Conservation (phyloP, 2,329 filamentous ascomycete genomes). For the Neofusicoccum ribis region DNA sequence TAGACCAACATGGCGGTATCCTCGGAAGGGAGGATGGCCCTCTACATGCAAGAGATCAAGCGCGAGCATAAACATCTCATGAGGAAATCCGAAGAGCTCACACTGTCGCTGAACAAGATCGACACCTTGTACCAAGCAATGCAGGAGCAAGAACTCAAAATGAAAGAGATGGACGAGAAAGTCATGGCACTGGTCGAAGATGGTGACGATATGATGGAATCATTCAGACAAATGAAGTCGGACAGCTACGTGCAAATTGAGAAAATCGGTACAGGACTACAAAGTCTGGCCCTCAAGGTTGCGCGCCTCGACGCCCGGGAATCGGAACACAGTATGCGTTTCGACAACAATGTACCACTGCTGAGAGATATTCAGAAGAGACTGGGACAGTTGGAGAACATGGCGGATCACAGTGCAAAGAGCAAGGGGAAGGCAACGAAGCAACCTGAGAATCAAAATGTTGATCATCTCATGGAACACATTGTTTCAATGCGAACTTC, state of each 20-base stretch:
- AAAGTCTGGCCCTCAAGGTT: conserved; percentile 20
- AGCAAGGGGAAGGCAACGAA: neutral
- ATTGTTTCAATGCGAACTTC: neutral
- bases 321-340: neutral
- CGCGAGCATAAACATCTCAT: conserved; percentile 11
- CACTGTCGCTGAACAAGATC: neutral
- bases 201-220: neutral
- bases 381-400: conserved; percentile 4
- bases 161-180: conserved; percentile 12
- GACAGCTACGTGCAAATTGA: neutral
- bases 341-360: neutral
- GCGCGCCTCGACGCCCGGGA: neutral
- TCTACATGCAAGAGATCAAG: conserved; percentile 8
- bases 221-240: neutral
- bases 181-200: neutral
- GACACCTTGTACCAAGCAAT: conserved; percentile 4
- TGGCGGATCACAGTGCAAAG: neutral
- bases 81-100: conserved; percentile 20
- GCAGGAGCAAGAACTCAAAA: neutral
- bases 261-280: conserved; percentile 10
- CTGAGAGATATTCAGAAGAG: neutral
- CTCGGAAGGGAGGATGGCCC: neutral
- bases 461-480: neutral
- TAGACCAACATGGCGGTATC: neutral
- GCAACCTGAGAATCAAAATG: neutral